These are phyloP conservation scores for Naegleria lovaniensis DNA, from an alignment of 208 protist species.

Conservation along the genomic window DNA sequence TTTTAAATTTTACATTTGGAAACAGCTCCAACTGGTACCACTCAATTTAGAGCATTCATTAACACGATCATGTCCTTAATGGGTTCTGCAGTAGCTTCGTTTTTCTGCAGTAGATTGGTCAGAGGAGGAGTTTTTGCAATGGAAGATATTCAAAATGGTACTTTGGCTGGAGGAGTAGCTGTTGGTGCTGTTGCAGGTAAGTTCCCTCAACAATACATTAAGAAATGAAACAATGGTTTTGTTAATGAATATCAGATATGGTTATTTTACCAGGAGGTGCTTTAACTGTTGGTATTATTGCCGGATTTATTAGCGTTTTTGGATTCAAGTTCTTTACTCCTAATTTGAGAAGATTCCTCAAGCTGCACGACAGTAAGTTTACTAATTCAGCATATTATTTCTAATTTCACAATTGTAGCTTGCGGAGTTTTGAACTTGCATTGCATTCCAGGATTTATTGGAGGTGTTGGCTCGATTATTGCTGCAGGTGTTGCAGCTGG, in stretches of 20 bases:
- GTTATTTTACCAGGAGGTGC: slow-evolving; percentile 46
- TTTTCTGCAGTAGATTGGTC: slow-evolving; percentile 37
- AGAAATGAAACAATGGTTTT: too few species aligned
- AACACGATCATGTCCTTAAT: slow-evolving; percentile 59
- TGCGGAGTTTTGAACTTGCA: slow-evolving; percentile 57
- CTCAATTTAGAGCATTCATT: slow-evolving; percentile 36
- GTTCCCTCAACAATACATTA: too few species aligned
- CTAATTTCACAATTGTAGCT: slow-evolving; percentile 25
- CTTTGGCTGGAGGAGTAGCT: slow-evolving; percentile 67
- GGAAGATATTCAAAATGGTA: slow-evolving; percentile 65
- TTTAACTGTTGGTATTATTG: slow-evolving; percentile 51
- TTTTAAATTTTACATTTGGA: too few species aligned
- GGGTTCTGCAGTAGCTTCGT: slow-evolving; percentile 37
- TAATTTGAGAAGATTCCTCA: slow-evolving; percentile 39
- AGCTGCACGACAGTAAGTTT: slow-evolving; percentile 49
- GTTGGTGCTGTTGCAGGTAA: slow-evolving; percentile 45
- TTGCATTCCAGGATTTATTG: slow-evolving; percentile 43
- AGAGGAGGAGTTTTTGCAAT: slow-evolving; percentile 37
- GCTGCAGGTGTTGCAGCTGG: slow-evolving; percentile 27
- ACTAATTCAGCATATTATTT: not conserved
- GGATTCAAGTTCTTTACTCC: slow-evolving; percentile 53
- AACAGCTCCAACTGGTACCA: not conserved
- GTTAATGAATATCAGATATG: slow-evolving; percentile 34
- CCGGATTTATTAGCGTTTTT: slow-evolving; percentile 45
- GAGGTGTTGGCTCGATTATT: slow-evolving; percentile 35